phyloP scores from a whole-genome alignment of 768 basidiomycete species.

The Xerocomus brunneocitrinus region DNA sequence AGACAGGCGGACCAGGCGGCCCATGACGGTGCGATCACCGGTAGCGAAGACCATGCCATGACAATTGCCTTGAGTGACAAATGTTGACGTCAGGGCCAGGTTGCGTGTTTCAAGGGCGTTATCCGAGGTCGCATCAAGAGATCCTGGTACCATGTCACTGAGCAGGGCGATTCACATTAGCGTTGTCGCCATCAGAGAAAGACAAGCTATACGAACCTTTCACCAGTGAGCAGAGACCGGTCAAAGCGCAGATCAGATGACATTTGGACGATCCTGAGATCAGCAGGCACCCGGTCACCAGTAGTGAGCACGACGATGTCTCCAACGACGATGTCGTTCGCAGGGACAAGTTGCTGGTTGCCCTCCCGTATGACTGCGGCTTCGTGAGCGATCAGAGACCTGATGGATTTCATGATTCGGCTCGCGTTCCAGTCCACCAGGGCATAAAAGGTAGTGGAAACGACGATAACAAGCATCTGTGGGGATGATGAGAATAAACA shows the following conservation, averaged over 20 bases:
- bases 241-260: constrained; percentile 52
- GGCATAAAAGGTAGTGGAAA: constrained; percentile 46
- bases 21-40: constrained; percentile 45
- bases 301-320: constrained; percentile 50
- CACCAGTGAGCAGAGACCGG: constrained; percentile 50
- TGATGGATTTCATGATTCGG: constrained; percentile 52
- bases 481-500: constrained; percentile 7
- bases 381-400: constrained; percentile 55
- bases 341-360: constrained; percentile 42
- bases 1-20: constrained; percentile 53
- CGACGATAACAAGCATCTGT: constrained; percentile 39
- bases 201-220: constrained; percentile 28
- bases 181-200: not conserved
- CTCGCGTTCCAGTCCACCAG: constrained; percentile 47
- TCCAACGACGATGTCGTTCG: constrained; percentile 55
- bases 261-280: constrained; percentile 50
- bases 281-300: constrained; percentile 57
- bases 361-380: constrained; percentile 53
- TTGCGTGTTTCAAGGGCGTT: constrained; percentile 46
- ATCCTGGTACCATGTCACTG: constrained; percentile 43
- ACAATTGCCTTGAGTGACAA: constrained; percentile 39
- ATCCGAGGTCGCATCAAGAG: constrained; percentile 43
- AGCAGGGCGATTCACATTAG: constrained; percentile 1
- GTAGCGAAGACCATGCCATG: constrained; percentile 40
- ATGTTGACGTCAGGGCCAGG: constrained; percentile 45